Conservation (phyloP, 139 green algal species). For the Picocystis salinarum region DNA sequence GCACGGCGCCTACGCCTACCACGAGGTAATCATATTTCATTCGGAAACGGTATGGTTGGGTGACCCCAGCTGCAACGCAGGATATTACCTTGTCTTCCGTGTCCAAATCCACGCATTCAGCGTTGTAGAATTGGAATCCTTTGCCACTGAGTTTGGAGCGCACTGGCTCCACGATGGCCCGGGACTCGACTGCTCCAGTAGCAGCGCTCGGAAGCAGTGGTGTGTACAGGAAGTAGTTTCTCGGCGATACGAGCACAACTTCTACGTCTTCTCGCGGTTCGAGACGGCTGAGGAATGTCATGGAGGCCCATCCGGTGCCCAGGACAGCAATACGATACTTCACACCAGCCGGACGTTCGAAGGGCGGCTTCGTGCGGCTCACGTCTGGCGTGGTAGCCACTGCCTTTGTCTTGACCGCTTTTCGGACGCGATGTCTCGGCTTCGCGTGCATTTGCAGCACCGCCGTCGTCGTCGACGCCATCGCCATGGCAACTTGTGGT, state of each 20-base stretch:
- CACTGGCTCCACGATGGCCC: conserved; percentile 83
- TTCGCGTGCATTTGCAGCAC: no score
- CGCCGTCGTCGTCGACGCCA: no score
- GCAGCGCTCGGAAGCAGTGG: conserved; percentile 75
- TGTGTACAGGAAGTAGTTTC: conserved; percentile 98
- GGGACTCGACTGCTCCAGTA: conserved; percentile 58
- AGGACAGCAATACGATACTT: conserved; percentile 55
- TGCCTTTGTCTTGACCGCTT: no score
- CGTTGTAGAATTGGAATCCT: conserved; percentile 25
- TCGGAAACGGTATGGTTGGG: conserved; percentile 21
- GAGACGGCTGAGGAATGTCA: conserved; percentile 63
- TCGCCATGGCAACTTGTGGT: no score
- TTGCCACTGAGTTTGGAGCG: conserved; percentile 30
- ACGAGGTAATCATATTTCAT: conserved; percentile 61
- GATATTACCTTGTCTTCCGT: conserved; percentile 17
- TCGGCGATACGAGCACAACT: conserved; percentile 53
- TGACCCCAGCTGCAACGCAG: conserved; percentile 23
- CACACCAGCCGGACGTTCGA: no score
- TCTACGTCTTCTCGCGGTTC: conserved; percentile 49
- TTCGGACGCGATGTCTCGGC: no score
- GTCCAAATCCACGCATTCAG: conserved; percentile 30
- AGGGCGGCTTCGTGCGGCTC: no score
- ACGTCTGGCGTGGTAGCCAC: no score
- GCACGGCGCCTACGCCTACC: conserved; percentile 50
- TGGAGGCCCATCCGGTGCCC: conserved; percentile 68